Evolutionary conservation across 495 filamentous ascomycete genomes (phyloP), one percentile per base, ranked within the genome.

Genomic region (Penicillium canescens): DNA sequence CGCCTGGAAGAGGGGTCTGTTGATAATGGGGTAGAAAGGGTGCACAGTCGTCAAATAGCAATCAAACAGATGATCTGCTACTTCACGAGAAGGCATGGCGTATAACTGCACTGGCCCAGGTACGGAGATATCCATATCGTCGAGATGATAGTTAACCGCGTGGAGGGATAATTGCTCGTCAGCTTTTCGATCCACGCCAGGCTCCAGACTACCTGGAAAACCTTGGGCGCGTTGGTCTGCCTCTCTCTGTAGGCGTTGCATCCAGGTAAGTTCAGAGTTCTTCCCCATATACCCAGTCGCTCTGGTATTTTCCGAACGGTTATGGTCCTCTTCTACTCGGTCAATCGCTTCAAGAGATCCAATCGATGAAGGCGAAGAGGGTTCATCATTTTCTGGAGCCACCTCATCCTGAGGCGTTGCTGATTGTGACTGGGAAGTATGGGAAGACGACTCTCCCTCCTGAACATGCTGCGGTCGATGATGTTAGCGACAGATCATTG

Each of bases 251-350:
- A 76, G 54, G 44, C 73, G 64, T 62, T 83, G 82, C 57, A 86
- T 78, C 85, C 86, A 88, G 24, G 73, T 77, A 12, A 87, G 64
- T 45, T 86, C 83, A 0, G 84, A 88, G 45, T 80, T 85, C 55
- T 86, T 86, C 11, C 86, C 86, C 63, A 86, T 74, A 61, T 80
- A 87, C 0, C 86, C 86, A 9, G 80, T 86, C 3, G 77, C 75
- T 46, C 77, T 58, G n/a, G 74, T 66, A 37, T 67, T 62, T 54
- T 78, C 72, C 26, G 61, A 79, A 23, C 74, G 74, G 57, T 84
- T 84, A 12, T 80, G 60, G 42, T 88, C 86, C 59, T 87, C 81
- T 38, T 82, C 71, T n/a, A 86, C 76, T 11, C 75, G 71, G 55
- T 87, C 86, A 20, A 84, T 67, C 11, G 81, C 82, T 23, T 81